Base-by-base conservation (phyloP, 2,329 filamentous ascomycete genomes). In the Diplodia corticola region DNA sequence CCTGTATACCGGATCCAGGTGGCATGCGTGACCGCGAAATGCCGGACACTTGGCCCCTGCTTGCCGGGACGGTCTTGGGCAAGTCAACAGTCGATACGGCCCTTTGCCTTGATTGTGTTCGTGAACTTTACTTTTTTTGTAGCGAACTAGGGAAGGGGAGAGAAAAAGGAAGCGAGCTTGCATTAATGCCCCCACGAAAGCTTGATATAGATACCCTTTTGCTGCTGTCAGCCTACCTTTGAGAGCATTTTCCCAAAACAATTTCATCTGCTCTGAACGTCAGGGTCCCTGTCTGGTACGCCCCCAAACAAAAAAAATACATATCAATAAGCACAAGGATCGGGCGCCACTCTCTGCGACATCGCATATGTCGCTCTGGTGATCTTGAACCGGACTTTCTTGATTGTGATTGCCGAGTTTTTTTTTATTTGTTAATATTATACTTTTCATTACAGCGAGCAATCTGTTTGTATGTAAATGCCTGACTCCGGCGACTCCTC, bases 141-240 rank as follows among this genome's bases (percentile, higher is more conserved):
- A 30, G 50, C 26, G 22, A 24, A 44, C 24, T 40, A 33, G 30
- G 55, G 24, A 13, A 35, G 24, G 24, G 26, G 46, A 48, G 54
- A 2, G 51, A 26, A 48, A 48, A 46, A 60, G 15, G 24, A 44
- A 61, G 57, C 57, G 57, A 61, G 57, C 57, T 61, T 61, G 57
- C 57, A 61, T 61, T 40, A 61, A 61, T 44, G 57, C 57, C 57
- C 40, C 40, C 44, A 61, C 12, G 40, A 49, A 61, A 61, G 57
- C 57, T 61, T 61, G 57, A 61, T 46, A 61, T 61, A 61, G 57
- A 61, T 61, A 61, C 57, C 57, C 57, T 50, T 61, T 61, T 61
- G 57, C 57, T 60, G 24, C 55, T 61, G 57, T 61, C 57, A 61
- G 50, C 50, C 57, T 61, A 61, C 17, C 40, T 46, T 61, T 61